These are phyloP conservation scores for Zygnema cylindricum DNA, from an alignment of 139 green algal genomes.

Conservation along the genomic window DNA sequence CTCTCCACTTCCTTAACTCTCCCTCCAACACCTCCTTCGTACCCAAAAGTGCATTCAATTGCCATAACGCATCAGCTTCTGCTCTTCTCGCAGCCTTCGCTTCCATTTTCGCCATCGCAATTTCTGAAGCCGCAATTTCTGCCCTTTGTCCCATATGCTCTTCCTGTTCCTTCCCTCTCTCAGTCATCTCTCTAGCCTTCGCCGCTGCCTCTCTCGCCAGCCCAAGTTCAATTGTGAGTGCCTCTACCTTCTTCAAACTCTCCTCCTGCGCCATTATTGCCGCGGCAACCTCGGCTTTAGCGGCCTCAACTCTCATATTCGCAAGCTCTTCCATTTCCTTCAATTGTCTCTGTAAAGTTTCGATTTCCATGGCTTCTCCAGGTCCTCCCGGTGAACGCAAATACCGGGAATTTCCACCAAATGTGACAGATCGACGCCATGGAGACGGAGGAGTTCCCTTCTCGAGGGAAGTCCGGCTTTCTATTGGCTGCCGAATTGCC, in stretches of 20 bases:
- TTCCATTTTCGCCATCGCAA: conserved; percentile 5
- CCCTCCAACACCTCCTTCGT: conserved; percentile 15
- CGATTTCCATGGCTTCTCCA: not conserved
- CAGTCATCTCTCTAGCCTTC: not conserved
- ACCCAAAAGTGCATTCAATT: conserved; percentile 4
- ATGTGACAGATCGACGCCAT: not conserved
- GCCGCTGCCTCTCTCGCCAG: not conserved
- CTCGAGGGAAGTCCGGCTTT: no score
- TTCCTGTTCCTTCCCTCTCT: not conserved
- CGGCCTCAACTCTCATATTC: not conserved
- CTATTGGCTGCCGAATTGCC: not conserved
- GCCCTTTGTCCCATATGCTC: not conserved
- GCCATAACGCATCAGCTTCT: not conserved
- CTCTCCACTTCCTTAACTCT: conserved; percentile 1
- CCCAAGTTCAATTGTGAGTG: not conserved
- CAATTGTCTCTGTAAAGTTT: not conserved
- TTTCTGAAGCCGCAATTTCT: conserved; percentile 7
- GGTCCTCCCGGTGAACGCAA: not conserved
- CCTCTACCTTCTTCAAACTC: conserved; percentile 16
- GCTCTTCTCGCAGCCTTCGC: conserved; percentile 1
- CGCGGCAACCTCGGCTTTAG: not conserved
- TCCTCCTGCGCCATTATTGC: not conserved
- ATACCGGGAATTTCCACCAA: not conserved
- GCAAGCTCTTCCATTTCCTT: not conserved
- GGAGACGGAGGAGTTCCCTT: not conserved